Conservation (phyloP, 257 asterid genomes). For the Solanum pennellii region DNA sequence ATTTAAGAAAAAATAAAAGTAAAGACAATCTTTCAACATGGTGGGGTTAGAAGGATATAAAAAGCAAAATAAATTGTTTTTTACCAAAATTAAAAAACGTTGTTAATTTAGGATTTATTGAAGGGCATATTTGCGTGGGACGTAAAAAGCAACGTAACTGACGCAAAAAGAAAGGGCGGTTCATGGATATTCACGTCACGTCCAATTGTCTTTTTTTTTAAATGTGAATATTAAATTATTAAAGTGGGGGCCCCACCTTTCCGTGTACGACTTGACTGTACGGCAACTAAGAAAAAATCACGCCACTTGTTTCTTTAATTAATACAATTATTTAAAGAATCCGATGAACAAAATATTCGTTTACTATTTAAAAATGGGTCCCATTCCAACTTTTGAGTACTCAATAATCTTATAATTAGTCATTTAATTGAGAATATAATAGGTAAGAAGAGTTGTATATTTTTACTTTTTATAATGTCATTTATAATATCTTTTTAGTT, state of each 20-base stretch:
- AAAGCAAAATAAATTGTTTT: not conserved
- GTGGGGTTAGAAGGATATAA: not conserved
- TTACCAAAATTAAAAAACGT: not conserved
- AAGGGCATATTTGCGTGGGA: not conserved
- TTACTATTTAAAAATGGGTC: not conserved
- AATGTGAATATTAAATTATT: not conserved
- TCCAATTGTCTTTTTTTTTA: not conserved
- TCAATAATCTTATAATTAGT: not conserved
- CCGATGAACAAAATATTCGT: not conserved
- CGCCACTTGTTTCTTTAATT: not conserved
- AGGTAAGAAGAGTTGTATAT: too few relatives aligned
- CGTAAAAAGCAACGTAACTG: constrained; percentile 6
- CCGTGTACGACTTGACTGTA: constrained; percentile 32
- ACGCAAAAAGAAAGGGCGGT: not conserved
- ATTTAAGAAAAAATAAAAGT: not conserved
- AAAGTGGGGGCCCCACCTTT: not conserved
- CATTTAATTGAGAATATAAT: too few relatives aligned
- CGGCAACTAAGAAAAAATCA: constrained; percentile 16
- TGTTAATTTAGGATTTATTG: not conserved
- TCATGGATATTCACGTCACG: constrained; percentile 22
- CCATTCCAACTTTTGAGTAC: not conserved
- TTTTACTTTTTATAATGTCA: not conserved
- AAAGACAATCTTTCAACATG: not conserved
- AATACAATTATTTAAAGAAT: not conserved
- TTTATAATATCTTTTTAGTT: too few relatives aligned